A percentile compares a stretch with the other conserved stretches of the same genome.
These are phyloP conservation scores for Clonostachys rosea DNA, from an alignment of 2,329 filamentous ascomycete species.

Conservation along the genomic window DNA sequence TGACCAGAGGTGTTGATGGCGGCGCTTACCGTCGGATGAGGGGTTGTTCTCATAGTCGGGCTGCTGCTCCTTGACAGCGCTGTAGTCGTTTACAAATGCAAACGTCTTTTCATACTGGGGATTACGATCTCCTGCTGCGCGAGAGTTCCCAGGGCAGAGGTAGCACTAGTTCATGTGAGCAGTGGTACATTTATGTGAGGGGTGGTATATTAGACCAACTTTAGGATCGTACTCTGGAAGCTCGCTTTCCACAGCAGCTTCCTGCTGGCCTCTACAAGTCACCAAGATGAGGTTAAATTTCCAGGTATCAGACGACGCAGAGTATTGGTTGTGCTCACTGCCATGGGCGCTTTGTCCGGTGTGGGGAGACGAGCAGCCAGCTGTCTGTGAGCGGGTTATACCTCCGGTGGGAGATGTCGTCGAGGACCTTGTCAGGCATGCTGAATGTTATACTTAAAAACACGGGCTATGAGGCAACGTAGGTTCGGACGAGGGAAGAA, in stretches of 20 bases:
- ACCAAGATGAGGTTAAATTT: neutral
- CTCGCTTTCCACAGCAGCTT: constrained; percentile 61
- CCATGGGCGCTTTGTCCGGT: constrained; percentile 96
- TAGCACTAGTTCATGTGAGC: constrained; percentile 63
- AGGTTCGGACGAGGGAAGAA: too few relatives aligned
- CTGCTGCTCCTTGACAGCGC: constrained; percentile 91
- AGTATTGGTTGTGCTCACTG: constrained; percentile 57
- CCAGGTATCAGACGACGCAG: neutral
- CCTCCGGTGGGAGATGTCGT: constrained; percentile 94
- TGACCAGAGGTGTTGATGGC: neutral
- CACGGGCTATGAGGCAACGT: too few relatives aligned
- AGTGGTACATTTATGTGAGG: constrained; percentile 1
- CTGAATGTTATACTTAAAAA: constrained; percentile 7
- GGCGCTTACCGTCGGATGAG: constrained; percentile 23
- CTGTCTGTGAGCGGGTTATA: constrained; percentile 88
- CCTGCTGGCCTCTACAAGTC: constrained; percentile 67
- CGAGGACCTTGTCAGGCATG: constrained; percentile 74
- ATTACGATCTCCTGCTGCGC: constrained; percentile 82
- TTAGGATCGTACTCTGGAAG: constrained; percentile 79
- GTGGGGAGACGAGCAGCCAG: constrained; percentile 92
- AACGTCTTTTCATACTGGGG: constrained; percentile 84
- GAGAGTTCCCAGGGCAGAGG: constrained; percentile 85
- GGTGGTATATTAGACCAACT: constrained; percentile 26
- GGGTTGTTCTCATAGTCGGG: constrained; percentile 59
- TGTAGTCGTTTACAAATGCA: constrained; percentile 96